These are phyloP conservation scores for Fomitopsis palustris DNA, from an alignment of 1,284 basidiomycete species.

Conservation along the genomic window DNA sequence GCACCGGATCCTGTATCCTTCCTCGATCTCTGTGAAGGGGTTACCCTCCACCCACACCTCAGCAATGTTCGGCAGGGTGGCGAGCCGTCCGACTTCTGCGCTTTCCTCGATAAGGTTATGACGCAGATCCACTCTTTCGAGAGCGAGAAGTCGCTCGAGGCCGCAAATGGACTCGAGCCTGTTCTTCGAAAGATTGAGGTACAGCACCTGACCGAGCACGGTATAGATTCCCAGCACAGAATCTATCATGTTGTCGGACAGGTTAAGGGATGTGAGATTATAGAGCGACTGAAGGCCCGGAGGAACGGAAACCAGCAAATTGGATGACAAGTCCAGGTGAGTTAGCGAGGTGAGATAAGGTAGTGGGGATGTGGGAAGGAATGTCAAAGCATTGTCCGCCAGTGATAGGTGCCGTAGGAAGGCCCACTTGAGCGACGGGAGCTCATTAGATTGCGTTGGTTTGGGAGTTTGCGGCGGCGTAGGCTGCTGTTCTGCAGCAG, in stretches of 20 bases:
- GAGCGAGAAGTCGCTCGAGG: conserved; percentile 79
- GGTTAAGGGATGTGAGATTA: conserved; percentile 83
- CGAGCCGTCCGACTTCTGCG: conserved; percentile 83
- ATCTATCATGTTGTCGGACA: conserved; percentile 95
- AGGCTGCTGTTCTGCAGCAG: conserved; percentile 20
- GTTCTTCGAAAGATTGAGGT: conserved; percentile 80
- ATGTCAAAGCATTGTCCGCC: conserved; percentile 80
- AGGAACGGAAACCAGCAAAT: conserved; percentile 85
- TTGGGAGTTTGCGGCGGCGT: conserved; percentile 18
- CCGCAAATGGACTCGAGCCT: conserved; percentile 93
- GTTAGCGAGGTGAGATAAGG: conserved; percentile 73
- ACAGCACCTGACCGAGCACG: conserved; percentile 74
- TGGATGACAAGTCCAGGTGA: conserved; percentile 87
- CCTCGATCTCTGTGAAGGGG: conserved; percentile 69
- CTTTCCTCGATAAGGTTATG: conserved; percentile 80
- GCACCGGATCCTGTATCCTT: conserved; percentile 71
- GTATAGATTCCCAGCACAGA: conserved; percentile 88
- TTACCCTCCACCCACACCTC: conserved; percentile 84
- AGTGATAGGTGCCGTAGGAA: conserved; percentile 78
- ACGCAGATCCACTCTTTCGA: conserved; percentile 87
- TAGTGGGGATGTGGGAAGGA: conserved; percentile 72
- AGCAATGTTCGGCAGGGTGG: conserved; percentile 71
- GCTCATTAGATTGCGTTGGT: conserved; percentile 24
- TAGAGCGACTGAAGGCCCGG: conserved; percentile 71
- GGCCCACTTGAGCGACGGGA: conserved; percentile 75